Base-by-base conservation (phyloP, 345 rosid species). In the Melaleuca alternifolia region DNA sequence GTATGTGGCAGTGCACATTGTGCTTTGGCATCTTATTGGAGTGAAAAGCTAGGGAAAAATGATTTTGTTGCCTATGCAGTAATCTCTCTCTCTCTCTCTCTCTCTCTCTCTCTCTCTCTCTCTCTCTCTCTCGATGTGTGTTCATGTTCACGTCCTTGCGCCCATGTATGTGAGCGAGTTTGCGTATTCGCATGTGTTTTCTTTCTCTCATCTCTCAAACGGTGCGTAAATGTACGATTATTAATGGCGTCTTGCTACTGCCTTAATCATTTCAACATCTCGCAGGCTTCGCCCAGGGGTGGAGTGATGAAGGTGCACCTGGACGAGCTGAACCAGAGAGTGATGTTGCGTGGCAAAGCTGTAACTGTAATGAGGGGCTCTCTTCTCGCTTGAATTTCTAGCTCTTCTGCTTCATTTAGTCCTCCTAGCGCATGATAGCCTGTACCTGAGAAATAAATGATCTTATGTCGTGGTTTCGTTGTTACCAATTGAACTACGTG, bases 1-100 rank as follows among this genome's bases (percentile, higher is more conserved):
- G 96, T 94, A n/a, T 89, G 93, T 83, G 97, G 99, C 51, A 92
- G 96, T 87, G 97, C 98, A 37, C 93, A 95, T 87, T 95, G 99
- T 91, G 92, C 94, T 50, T 86, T 97, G 87, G 96, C 95, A 86
- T 85, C 90, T 28, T 95, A 95, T 83, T 97, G 98, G 98, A 90
- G 91, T 84, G 62, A 91, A 57, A 95, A 95, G 91, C 91, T 95
- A 59, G 92, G 93, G 65, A 77, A 77, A 53, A 90, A 82, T 53
- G 93, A 95, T 84, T 86, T 95, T 50, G 56, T 88, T 84, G 99
- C 97, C 28, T 91, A 89, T 89, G 90, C 89, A 89, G 97, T 95
- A 92, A 59, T 77, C 59, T 85, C 41, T 54, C 86, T 85, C 20
- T 53, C 77, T 54, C 28, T n/a, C 84, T 30, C 24, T 41, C n/a